Base-by-base conservation (phyloP, 2,329 filamentous ascomycete genomes). In the Ophiostoma quercus region DNA sequence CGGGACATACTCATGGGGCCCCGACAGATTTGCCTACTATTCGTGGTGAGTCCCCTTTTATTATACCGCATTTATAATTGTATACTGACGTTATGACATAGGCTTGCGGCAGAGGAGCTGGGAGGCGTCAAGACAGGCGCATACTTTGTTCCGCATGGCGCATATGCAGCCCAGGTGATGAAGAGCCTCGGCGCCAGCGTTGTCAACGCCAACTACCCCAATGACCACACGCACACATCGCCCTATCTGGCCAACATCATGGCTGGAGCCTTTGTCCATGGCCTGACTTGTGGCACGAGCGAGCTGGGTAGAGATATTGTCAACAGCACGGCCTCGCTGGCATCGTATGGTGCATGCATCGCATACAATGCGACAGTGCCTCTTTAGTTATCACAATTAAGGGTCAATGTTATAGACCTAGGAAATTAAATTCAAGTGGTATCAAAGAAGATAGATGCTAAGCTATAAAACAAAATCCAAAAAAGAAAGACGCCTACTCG, bases 191-290 rank as follows among this genome's bases (percentile, higher is more conserved):
- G 87, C 0, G 78, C 77, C 57, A 71, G 78, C 0, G 80, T 78
- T 3, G 84, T 87, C 34, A 82, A 87, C 75, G 78, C 79, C 0
- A 80, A 83, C 72, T 90, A 83, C 72, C 85, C 87, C 0, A 81
- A 81, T 25, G 87, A 89, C 73, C 87, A 90, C 76, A 90, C 87
- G 0, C 88, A 89, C 76, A 88, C 87, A 1, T 84, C 82, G 68
- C 79, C 84, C 0, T 79, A 77, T 37, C 84, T 86, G n/a, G 86
- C 88, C 1, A 79, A 85, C 71, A 78, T 83, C 3, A 84, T 86
- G 68, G 82, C 86, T 0, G 80, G 84, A 74, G 82, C 84, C 5
- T 90, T 89, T 74, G 83, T 73, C 29, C 67, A 68, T 12, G 72
- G 72, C 66, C 72, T 73, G 6, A 62, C 67, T 2, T 73, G 72